Evolutionary conservation across 495 filamentous ascomycete species (phyloP).

Genomic region (Eremomyces bilateralis): DNA sequence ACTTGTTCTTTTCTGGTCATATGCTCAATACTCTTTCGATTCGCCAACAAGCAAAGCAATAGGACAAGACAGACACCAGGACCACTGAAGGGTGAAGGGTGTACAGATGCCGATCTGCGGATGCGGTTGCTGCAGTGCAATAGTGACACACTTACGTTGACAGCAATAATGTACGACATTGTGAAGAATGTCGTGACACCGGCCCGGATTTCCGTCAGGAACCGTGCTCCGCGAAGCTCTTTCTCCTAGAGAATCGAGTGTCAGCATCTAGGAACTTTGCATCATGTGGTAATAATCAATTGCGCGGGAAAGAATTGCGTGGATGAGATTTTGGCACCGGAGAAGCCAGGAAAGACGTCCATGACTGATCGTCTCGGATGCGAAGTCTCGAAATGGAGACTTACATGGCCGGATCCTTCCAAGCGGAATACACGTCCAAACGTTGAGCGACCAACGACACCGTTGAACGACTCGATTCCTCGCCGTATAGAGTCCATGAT

Average conservation of each 20-base stretch:
- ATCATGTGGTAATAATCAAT: background rate
- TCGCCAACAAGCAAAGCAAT: background rate
- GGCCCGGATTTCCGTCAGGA: conserved; percentile 64
- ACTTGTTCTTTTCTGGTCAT: too few relatives aligned
- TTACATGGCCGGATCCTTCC: conserved; percentile 54
- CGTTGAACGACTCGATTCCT: too few relatives aligned
- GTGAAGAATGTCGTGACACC: conserved; percentile 71
- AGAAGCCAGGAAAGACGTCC: too few relatives aligned
- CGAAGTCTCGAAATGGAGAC: too few relatives aligned
- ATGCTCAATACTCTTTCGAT: too few relatives aligned
- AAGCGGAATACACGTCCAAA: conserved; percentile 34
- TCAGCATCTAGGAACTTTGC: conserved; percentile 1
- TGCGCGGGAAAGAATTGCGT: too few relatives aligned
- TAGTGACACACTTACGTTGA: conserved; percentile 26
- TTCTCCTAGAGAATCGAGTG: conserved; percentile 19
- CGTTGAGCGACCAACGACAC: conserved; percentile 7
- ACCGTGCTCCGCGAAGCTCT: conserved; percentile 48
- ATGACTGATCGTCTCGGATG: too few relatives aligned
- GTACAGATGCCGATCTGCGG: too few relatives aligned
- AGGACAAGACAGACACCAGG: background rate
- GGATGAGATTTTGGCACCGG: too few relatives aligned
- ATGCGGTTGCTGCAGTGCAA: too few relatives aligned
- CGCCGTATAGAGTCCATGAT: conserved; percentile 11
- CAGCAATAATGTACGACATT: conserved; percentile 62
- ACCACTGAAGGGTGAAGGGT: too few relatives aligned